Conservation (phyloP, 805 yeast genomes). For the Wickerhamomyces chaumierensis region DNA sequence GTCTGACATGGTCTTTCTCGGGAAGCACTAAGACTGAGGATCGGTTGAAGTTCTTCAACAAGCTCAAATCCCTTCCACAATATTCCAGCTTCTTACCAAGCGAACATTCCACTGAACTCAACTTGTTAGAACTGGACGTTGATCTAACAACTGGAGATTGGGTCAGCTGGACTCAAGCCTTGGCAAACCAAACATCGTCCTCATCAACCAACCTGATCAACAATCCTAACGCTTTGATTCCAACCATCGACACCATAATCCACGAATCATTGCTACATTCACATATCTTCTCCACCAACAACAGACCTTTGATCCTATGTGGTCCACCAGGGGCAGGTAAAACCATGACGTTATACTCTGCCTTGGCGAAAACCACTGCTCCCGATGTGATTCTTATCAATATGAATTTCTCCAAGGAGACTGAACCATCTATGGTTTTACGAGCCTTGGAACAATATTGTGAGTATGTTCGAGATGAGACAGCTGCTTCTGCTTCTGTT, state of each 20-base stretch:
- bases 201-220: conserved; percentile 22
- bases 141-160: conserved; percentile 34
- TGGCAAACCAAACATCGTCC: conserved; percentile 31
- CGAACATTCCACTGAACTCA: no score
- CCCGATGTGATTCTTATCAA: conserved; percentile 50
- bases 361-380: conserved; percentile 36
- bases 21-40: conserved; percentile 40
- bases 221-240: conserved; percentile 55
- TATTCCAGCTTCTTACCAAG: conserved; percentile 13
- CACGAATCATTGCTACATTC: conserved; percentile 37
- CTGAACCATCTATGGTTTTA: conserved; percentile 49
- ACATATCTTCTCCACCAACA: conserved; percentile 40
- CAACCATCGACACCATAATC: conserved; percentile 67
- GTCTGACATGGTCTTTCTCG: conserved; percentile 52
- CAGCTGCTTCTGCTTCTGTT: conserved; percentile 33
- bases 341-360: conserved; percentile 76
- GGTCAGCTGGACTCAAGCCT: conserved; percentile 39
- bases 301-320: conserved; percentile 58
- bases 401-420: conserved; percentile 75
- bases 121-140: conserved; percentile 25
- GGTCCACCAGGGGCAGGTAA: conserved; percentile 99
- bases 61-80: conserved; percentile 13
- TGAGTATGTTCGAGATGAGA: conserved; percentile 36
- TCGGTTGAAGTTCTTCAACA: conserved; percentile 26
- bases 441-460: conserved; percentile 66